Base-by-base conservation (phyloP, 2,329 filamentous ascomycete species). In the Pseudomassariella vexata region DNA sequence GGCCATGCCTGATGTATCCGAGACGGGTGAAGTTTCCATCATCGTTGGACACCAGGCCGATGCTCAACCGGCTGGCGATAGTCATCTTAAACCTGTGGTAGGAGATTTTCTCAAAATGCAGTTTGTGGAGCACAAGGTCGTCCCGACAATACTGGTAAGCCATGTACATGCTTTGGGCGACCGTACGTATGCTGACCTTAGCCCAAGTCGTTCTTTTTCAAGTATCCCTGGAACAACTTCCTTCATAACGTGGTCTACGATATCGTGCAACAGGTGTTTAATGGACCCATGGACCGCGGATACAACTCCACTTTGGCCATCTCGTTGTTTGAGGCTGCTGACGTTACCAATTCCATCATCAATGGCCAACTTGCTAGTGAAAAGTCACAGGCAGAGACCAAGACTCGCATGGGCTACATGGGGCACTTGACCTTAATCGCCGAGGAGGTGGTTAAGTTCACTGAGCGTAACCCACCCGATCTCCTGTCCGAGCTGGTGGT, bases 211-310 rank as follows among this genome's bases (percentile, higher is more conserved):
- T 96, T 96, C 66, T 98, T 98, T 64, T 98, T 98, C 67, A 79
- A 83, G 38, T 98, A 96, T 52, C 90, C 92, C 1, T 98, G 92
- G 92, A 98, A 98, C 61, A 98, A 98, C 58, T 98, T 98, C 54
- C 73, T 98, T 26, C 92, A 98, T 62, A 98, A 98, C 52, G 92
- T 98, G 25, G 92, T 98, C 28, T 98, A 98, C 55, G 92, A 98
- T 57, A 89, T 98, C 51, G 86, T 98, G 25, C 92, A 98, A 58
- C 92, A 98, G 65, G 92, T 98, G 1, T 96, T 98, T 60, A 98
- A 98, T 54, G 92, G 92, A 7, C 88, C 88, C 1, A 95, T 98
- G 85, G 90, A 96, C 47, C 83, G 88, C 38, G 89, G 92, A 18
- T 95, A 83, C 63, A 98, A 98, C 59, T 81, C 86, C 9, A 82